Conservation (phyloP, 1,284 basidiomycete species). For the Boletus coffeatus region DNA sequence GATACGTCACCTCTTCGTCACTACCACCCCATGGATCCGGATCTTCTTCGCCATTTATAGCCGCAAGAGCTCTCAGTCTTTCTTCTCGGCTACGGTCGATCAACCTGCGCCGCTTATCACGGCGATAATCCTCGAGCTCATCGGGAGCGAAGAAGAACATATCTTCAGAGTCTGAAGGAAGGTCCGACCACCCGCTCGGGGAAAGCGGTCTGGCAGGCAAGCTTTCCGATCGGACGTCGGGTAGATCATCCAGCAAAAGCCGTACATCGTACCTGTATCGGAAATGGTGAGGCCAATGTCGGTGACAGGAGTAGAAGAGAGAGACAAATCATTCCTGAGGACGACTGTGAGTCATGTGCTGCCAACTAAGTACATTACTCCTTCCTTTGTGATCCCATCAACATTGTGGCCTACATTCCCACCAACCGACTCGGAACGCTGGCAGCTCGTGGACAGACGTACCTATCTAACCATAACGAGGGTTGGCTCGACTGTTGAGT, state of each 20-base stretch:
- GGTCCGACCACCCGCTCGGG: slow-evolving; percentile 70
- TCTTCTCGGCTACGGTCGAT: slow-evolving; percentile 59
- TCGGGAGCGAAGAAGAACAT: slow-evolving; percentile 67
- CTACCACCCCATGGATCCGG: slow-evolving; percentile 59
- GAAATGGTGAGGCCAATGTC: slow-evolving; percentile 13
- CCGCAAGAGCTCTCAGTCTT: slow-evolving; percentile 53
- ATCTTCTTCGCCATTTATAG: slow-evolving; percentile 37
- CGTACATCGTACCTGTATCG: slow-evolving; percentile 70
- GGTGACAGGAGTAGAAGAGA: slow-evolving; percentile 8
- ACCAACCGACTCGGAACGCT: slow-evolving; percentile 1
- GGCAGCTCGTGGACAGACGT: slow-evolving; percentile 16
- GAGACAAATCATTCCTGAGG: slow-evolving; percentile 11
- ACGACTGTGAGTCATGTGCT: slow-evolving; percentile 4
- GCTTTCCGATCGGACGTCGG: slow-evolving; percentile 12
- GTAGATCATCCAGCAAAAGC: slow-evolving; percentile 56
- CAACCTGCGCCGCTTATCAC: slow-evolving; percentile 57
- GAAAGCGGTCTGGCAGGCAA: slow-evolving; percentile 29
- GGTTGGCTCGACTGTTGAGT: slow-evolving; percentile 3
- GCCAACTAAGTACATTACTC: slow-evolving; percentile 3
- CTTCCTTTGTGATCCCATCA: slow-evolving; percentile 7
- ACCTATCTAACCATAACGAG: slow-evolving; percentile 65
- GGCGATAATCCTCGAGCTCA: slow-evolving; percentile 61
- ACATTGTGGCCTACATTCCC: slow-evolving; percentile 6
- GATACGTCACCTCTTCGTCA: slow-evolving; percentile 60
- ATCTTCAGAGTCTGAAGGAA: slow-evolving; percentile 80